Evolutionary conservation across 2,329 filamentous ascomycete genomes (phyloP), one percentile per base, ranked within the genome.

Genomic region (Claviceps arundinis): DNA sequence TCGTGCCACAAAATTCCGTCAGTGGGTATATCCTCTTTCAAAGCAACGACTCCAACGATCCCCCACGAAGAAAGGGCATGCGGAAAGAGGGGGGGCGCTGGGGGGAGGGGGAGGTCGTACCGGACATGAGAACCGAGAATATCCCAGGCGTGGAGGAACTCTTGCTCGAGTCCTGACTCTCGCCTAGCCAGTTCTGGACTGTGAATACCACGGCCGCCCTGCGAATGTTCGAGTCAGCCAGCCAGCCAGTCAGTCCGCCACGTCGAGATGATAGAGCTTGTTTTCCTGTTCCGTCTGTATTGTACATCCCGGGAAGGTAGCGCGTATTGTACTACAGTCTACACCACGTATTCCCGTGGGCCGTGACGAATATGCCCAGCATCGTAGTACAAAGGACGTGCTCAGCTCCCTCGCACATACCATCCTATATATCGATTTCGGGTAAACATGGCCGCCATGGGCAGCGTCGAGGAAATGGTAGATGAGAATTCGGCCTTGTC

Each of bases 401-500:
- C 26, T 34, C 9, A 34, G 9, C 9, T 34, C 30, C 30, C 30
- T 34, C 50, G 51, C 8, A 65, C 73, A 55, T 68, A 81, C 78
- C 81, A 84, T 64, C 81, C 81, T 53, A 84, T 71, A 62, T 80
- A 93, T 77, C 87, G 86, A 72, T 95, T 95, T 59, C 89, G 80
- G 61, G 86, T 93, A 66, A 95, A 93, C 77, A 95, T 94, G 57
- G 90, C 90, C 54, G 88, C 89, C 91, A 96, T 96, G 54, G 91
- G 91, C 64, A 97, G 75, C 38, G 90, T 94, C 64, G 84, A 91
- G 30, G 77, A 73, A 52, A 84, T 63, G 30, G 76, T 88, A 69
- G 85, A 84, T 50, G 80, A 75, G 68, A 95, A 78, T 64, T 95
- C 89, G 58, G 78, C 72, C 56, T 73, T 62, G 19, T 80, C 77